These are phyloP conservation scores for Epichloe sp. DNA, from an alignment of 2,329 filamentous ascomycete species.

Conservation along the genomic window DNA sequence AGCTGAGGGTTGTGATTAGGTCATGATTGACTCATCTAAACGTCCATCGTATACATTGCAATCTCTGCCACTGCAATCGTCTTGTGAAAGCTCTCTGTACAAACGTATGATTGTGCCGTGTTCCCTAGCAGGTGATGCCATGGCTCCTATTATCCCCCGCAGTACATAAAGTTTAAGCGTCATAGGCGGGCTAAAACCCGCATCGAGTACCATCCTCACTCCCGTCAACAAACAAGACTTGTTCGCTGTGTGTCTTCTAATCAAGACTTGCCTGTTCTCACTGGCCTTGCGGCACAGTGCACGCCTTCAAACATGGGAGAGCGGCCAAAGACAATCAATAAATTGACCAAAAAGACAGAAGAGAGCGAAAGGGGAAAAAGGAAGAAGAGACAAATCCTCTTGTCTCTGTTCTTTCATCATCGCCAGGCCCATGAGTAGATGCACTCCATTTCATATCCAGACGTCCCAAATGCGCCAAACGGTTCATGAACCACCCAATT, in stretches of 20 bases:
- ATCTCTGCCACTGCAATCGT: too few species aligned
- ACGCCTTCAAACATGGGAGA: background rate
- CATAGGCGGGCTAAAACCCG: background rate
- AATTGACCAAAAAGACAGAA: background rate
- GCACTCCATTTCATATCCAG: background rate
- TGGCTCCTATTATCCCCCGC: background rate
- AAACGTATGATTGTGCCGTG: too few species aligned
- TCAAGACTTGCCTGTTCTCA: background rate
- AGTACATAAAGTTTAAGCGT: background rate
- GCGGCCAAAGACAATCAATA: too few species aligned
- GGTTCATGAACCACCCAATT: background rate
- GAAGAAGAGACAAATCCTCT: background rate
- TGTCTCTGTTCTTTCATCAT: background rate
- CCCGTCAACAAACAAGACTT: background rate
- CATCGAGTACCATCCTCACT: background rate
- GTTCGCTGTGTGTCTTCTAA: background rate
- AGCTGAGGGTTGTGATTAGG: too few species aligned
- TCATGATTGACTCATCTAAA: too few species aligned
- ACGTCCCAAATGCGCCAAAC: slow-evolving; percentile 2
- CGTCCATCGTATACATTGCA: too few species aligned
- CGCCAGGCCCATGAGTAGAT: background rate
- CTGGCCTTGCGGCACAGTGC: background rate
- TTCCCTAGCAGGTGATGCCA: too few species aligned
- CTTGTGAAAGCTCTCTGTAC: too few species aligned
- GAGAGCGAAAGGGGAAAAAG: background rate